These are phyloP conservation scores for Kluyveromyces nonfermentans DNA, from an alignment of 805 yeast species.

Conservation along the genomic window DNA sequence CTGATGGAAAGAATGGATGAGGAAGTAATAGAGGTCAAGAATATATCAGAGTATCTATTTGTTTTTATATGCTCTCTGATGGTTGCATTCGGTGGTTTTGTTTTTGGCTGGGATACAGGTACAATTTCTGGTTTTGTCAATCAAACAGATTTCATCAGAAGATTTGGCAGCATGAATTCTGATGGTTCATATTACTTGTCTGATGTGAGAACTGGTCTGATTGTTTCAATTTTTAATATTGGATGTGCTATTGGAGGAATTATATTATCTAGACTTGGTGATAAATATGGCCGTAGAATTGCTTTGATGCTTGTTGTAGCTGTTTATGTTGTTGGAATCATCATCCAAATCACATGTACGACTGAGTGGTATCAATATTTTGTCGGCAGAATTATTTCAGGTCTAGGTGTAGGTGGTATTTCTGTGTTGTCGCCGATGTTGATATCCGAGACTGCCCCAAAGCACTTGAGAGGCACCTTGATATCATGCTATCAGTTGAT, in stretches of 20 bases:
- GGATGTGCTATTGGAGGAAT: slow-evolving; percentile 71
- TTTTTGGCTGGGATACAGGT: slow-evolving; percentile 75
- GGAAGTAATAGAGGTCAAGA: slow-evolving; percentile 11
- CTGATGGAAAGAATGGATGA: slow-evolving; percentile 14
- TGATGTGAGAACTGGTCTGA: slow-evolving; percentile 44
- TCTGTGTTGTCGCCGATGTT: slow-evolving; percentile 69
- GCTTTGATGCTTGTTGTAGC: slow-evolving; percentile 53
- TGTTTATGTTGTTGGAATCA: slow-evolving; percentile 56
- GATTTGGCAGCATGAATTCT: slow-evolving; percentile 43
- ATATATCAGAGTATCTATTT: slow-evolving; percentile 13
- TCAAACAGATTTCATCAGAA: slow-evolving; percentile 39
- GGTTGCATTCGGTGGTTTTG: slow-evolving; percentile 36
- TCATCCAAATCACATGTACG: slow-evolving; percentile 49
- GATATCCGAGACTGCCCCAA: slow-evolving; percentile 36
- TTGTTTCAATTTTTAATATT: slow-evolving; percentile 53
- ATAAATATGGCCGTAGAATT: slow-evolving; percentile 52
- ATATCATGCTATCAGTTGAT: slow-evolving; percentile 63
- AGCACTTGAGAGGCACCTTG: slow-evolving; percentile 54
- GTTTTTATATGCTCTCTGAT: slow-evolving; percentile 18
- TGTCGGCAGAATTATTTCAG: slow-evolving; percentile 60
- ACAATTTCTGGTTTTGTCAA: slow-evolving; percentile 66
- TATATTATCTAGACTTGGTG: slow-evolving; percentile 47
- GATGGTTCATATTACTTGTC: slow-evolving; percentile 41
- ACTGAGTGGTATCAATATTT: slow-evolving; percentile 59
- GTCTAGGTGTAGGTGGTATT: slow-evolving; percentile 68